Base-by-base conservation (phyloP, 2,329 filamentous ascomycete species). In the Coleophoma cylindrospora region DNA sequence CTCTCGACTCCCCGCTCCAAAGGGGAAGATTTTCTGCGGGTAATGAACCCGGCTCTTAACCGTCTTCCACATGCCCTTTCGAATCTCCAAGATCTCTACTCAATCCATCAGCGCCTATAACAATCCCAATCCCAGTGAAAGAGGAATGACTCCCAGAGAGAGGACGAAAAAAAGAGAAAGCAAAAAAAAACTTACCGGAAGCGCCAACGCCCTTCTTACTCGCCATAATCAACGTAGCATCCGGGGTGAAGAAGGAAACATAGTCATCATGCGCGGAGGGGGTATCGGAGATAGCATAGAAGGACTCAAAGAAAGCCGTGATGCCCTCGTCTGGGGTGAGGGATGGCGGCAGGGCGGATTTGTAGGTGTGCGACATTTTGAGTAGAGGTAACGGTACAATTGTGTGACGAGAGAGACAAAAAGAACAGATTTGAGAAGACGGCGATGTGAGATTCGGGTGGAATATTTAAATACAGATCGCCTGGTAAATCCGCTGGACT, bases 271-370 rank as follows among this genome's bases (percentile, higher is more conserved):
- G 74, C 2, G 74, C 74, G 5, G 69, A 36, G 2, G 21, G 21
- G 13, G 47, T 57, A 50, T 64, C 62, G 54, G 83, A 80, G 10
- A 51, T 57, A 53, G 84, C 79, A 67, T 79, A 91, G 3, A 79
- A 74, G 44, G 84, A 89, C 64, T 91, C 87, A 71, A 86, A 90
- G 57, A 85, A 77, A 63, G 79, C 77, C 27, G 70, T 69, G 61
- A 83, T 86, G 58, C 86, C 75, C 60, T 77, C 72, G 50, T 85
- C 71, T 45, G 87, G 37, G 10, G 21, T 27, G 3, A 46, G 34
- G 21, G 37, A 33, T 12, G 41, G n/a, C 12, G 50, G 50, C 15
- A 37, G 44, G 34, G 46, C 22, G 27, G 50, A 49, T 17, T 22
- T 21, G 38, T 52, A 52, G 19, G 27, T 27, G 27, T 27, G 27